Conservation (phyloP, 768 basidiomycete species). For the Hebeloma cylindrosporum region DNA sequence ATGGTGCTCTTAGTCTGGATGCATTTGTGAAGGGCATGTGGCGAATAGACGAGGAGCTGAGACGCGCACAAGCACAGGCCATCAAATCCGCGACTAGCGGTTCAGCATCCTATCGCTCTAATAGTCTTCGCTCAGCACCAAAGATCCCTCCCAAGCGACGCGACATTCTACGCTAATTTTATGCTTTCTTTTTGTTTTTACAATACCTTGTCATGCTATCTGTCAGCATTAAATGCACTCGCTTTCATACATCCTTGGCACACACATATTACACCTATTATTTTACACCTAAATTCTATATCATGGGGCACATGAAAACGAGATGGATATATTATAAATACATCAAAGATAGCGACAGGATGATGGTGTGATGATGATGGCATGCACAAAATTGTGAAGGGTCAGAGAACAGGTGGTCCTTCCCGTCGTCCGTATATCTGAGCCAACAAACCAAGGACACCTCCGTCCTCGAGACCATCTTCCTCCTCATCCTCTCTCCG, state of each 20-base stretch:
- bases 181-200: neutral
- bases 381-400: neutral
- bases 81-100: slow-evolving; percentile 32
- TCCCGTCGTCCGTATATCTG: slow-evolving; percentile 76
- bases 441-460: slow-evolving; percentile 81
- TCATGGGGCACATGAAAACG: neutral
- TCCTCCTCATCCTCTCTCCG: slow-evolving; percentile 61
- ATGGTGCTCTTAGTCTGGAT: slow-evolving; percentile 63
- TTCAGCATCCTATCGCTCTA: slow-evolving; percentile 24
- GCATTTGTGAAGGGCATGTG: slow-evolving; percentile 79
- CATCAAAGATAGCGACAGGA: neutral
- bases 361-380: too few relatives aligned
- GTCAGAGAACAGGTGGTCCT: slow-evolving; percentile 42
- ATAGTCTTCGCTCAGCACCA: slow-evolving; percentile 10
- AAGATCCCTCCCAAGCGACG: slow-evolving; percentile 21
- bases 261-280: neutral
- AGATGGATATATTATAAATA: neutral
- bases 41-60: slow-evolving; percentile 82
- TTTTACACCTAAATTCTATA: neutral
- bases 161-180: slow-evolving; percentile 30
- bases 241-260: neutral
- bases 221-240: neutral
- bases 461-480: slow-evolving; percentile 71
- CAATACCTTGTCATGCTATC: neutral
- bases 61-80: slow-evolving; percentile 50